Percentiles rank a stretch among this genome's conserved stretches.
Evolutionary conservation across 139 green algal genomes (phyloP).

Genomic region (Micractinium conductrix): DNA sequence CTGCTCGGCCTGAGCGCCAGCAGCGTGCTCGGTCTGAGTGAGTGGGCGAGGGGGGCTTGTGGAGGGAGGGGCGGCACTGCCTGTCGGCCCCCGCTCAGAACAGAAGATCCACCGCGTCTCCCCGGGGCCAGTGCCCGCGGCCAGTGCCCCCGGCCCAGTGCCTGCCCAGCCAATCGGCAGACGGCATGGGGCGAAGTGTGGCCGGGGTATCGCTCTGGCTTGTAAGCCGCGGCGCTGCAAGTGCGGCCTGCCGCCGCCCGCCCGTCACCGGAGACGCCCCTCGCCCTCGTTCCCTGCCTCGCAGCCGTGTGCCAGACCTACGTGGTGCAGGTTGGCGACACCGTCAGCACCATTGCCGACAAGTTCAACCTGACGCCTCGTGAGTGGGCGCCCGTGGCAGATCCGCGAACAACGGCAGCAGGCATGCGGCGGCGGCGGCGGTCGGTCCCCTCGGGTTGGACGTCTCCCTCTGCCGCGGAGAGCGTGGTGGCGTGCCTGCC

Average conservation of each 20-base stretch:
- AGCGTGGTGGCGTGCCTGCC: too few species aligned
- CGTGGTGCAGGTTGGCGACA: not conserved
- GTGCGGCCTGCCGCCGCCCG: not conserved
- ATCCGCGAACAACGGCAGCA: too few species aligned
- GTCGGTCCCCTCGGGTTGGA: too few species aligned
- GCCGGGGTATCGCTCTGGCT: not conserved
- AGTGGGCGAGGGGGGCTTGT: not conserved
- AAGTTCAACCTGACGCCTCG: not conserved
- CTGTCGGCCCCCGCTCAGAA: not conserved
- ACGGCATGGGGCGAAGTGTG: not conserved
- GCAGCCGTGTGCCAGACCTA: conserved; percentile 29
- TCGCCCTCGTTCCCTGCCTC: not conserved
- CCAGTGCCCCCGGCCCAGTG: too few species aligned
- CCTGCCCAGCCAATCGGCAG: not conserved
- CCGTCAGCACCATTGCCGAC: conserved; percentile 1
- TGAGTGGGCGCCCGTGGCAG: not conserved
- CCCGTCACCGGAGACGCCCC: too few species aligned
- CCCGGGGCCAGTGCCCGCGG: not conserved
- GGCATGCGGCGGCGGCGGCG: too few species aligned
- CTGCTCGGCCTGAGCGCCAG: not conserved
- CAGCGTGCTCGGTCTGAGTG: not conserved
- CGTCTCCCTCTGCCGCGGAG: too few species aligned
- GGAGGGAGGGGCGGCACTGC: not conserved
- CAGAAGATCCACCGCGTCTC: not conserved
- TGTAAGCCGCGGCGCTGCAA: not conserved